Conservation (phyloP, 257 asterid species). For the Salvia splendens region DNA sequence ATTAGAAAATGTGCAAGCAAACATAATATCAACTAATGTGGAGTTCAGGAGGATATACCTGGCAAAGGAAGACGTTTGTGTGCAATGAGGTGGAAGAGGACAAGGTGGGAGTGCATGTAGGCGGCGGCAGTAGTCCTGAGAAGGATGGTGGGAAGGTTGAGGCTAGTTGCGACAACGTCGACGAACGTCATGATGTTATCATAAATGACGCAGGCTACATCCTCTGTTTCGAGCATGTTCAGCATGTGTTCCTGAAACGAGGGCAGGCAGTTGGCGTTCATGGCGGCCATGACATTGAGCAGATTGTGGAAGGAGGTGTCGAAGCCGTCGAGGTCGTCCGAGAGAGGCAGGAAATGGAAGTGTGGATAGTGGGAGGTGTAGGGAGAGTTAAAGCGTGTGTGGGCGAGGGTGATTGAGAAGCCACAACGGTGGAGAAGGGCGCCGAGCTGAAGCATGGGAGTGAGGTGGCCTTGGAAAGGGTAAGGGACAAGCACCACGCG, state of each 20-base stretch:
- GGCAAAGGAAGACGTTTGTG: slow-evolving; percentile 40
- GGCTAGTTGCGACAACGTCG: slow-evolving; percentile 34
- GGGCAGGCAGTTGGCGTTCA: slow-evolving; percentile 43
- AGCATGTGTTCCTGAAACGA: slow-evolving; percentile 38
- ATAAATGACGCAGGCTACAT: slow-evolving; percentile 42
- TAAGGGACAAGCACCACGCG: slow-evolving; percentile 39
- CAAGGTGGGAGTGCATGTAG: slow-evolving; percentile 32
- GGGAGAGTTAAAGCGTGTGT: slow-evolving; percentile 52
- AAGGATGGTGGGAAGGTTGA: slow-evolving; percentile 49
- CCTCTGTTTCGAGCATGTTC: slow-evolving; percentile 6
- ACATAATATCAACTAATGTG: too few relatives aligned
- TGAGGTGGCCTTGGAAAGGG: slow-evolving; percentile 58
- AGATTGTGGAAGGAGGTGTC: slow-evolving; percentile 27
- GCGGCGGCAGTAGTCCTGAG: slow-evolving; percentile 42
- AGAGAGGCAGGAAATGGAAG: slow-evolving; percentile 35
- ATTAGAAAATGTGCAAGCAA: too few relatives aligned
- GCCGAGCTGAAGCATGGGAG: slow-evolving; percentile 60
- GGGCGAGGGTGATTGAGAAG: slow-evolving; percentile 52
- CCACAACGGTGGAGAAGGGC: slow-evolving; percentile 46
- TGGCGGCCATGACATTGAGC: background rate
- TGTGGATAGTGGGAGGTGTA: slow-evolving; percentile 43
- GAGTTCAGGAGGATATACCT: slow-evolving; percentile 30
- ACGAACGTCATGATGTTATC: slow-evolving; percentile 49
- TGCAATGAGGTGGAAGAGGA: slow-evolving; percentile 29
- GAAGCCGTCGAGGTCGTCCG: slow-evolving; percentile 20